Percentiles rank a stretch among this genome's conserved stretches.
phyloP scores from a whole-genome alignment of 2,329 filamentous ascomycete species.

The Dendryphion nanum region DNA sequence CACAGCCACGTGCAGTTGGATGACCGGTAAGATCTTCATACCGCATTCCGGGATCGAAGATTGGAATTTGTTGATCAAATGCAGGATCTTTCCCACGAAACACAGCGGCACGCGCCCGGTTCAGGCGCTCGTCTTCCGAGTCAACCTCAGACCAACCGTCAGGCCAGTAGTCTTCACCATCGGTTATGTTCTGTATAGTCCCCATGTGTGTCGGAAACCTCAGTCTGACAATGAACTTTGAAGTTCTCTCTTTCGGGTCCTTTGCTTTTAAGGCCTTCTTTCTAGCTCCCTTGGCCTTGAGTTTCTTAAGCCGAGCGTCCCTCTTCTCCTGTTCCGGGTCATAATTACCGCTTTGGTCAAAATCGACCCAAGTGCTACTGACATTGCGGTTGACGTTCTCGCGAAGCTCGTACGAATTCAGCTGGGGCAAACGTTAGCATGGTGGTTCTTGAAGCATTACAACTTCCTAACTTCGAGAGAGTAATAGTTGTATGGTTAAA shows the following conservation, averaged over 20 bases:
- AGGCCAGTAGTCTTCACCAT: constrained; percentile 29
- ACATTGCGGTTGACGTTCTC: constrained; percentile 21
- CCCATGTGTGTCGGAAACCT: constrained; percentile 11
- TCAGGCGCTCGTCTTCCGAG: constrained; percentile 9
- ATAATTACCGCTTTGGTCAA: constrained; percentile 39
- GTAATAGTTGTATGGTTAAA: too few relatives aligned
- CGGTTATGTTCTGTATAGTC: constrained; percentile 20
- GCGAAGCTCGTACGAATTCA: constrained; percentile 19
- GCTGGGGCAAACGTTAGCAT: too few relatives aligned
- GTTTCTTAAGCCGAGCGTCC: constrained; percentile 8
- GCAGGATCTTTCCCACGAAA: constrained; percentile 13
- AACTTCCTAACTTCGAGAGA: too few relatives aligned
- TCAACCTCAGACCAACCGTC: constrained; percentile 20
- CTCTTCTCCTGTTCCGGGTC: constrained; percentile 21
- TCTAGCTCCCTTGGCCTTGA: constrained; percentile 3
- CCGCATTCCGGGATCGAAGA: constrained; percentile 21
- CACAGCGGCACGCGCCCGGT: too few relatives aligned
- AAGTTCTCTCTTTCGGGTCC: constrained; percentile 2
- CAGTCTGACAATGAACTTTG: constrained; percentile 20
- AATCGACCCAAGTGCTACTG: constrained; percentile 32
- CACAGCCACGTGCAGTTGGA: constrained; percentile 36
- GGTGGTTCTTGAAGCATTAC: too few relatives aligned
- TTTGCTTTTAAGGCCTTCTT: constrained; percentile 8
- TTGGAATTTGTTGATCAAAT: constrained; percentile 9
- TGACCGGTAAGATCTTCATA: constrained; percentile 32